Base-by-base conservation (phyloP, 257 asterid species). In the Haberlea rhodopensis region DNA sequence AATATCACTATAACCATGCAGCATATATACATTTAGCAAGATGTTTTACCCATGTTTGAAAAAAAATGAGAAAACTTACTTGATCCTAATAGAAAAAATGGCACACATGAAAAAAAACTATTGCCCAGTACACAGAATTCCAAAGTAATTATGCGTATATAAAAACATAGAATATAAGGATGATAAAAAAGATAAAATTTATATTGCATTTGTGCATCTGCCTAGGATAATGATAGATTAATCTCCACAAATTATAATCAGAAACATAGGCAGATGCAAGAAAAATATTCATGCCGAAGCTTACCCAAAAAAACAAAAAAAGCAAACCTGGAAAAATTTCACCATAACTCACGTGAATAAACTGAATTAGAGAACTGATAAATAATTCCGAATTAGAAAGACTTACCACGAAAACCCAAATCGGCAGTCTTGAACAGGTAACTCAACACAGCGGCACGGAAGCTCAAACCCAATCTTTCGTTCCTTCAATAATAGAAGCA, bases 1-100 rank as follows among this genome's bases (percentile, higher is more conserved):
- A 49, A 63, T 55, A 65, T 26, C 62, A 68, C 56, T 77, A 58
- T 68, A 62, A 82, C 58, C 88, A 69, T 80, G 71, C 82, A 77
- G 73, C 46, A 28, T 13, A 57, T 28, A 61, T 22, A 66, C 31
- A 58, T 43, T 40, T 34, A 66, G 28, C 34, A 40, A 31, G 18
- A 10, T 25, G 69, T 23, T 46, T 37, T 13, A 43, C 43, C 20
- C 67, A 22, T 8, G 22, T 22, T 61, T 40, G 65, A 58, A 19
- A 37, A 15, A 23, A 8, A 67, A 54, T 54, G 46, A 21, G 54
- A 68, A 19, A 52, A 29, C 26, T 26, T 25, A 48, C 34, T 6
- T 31, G 53, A 40, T 53, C 51, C 5, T 43, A 5, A 31, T 7
- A 37, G 49, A 53, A 21, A 40, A 24, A 34, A 27, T 49, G 31